These are phyloP conservation scores for Quercus phellos DNA, from an alignment of 331 rosid species.

Conservation along the genomic window DNA sequence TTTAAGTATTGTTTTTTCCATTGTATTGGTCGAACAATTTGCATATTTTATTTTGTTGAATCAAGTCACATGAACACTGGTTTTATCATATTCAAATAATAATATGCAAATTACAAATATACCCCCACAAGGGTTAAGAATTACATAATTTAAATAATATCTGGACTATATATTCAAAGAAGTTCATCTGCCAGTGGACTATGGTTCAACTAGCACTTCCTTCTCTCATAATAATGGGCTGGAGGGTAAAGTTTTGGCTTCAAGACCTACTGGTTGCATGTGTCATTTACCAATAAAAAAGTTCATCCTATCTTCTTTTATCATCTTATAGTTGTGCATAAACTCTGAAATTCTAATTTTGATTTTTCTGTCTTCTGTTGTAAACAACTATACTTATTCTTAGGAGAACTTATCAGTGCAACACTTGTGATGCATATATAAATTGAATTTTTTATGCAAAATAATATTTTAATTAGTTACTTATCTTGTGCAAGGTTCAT, in stretches of 20 bases:
- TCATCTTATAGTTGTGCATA: neutral
- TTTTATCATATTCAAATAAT: no score
- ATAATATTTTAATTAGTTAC: neutral
- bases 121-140: no score
- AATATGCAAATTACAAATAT: no score
- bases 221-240: no score
- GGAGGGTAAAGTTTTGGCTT: no score
- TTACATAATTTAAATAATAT: no score
- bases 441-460: neutral
- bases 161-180: no score
- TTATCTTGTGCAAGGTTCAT: neutral
- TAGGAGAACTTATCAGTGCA: neutral
- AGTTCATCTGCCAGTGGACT: neutral
- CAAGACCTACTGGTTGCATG: no score
- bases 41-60: neutral
- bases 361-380: neutral
- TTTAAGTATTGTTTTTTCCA: neutral
- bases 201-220: no score
- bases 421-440: neutral
- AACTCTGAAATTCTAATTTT: neutral
- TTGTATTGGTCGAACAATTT: neutral
- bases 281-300: no score
- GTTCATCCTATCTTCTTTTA: neutral
- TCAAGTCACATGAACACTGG: neutral
- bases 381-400: neutral